Evolutionary conservation across 78 protist genomes (phyloP).

Genomic region (Speleostelium caveatum): DNA sequence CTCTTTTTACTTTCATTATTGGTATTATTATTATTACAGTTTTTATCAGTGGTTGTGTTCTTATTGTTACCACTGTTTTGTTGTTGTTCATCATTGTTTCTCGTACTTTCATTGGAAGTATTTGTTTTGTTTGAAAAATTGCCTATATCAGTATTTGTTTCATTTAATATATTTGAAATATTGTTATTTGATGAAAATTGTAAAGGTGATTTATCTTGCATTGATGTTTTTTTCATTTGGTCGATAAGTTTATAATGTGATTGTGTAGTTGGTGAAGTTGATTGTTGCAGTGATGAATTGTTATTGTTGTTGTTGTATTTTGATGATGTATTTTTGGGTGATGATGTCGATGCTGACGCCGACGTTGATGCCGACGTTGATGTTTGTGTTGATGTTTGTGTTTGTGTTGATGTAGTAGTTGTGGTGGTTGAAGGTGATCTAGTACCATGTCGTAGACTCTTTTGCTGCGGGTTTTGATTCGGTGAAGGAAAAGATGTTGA

Average conservation of each 20-base stretch:
- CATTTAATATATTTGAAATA: slow-evolving; percentile 19
- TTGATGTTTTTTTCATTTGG: slow-evolving; percentile 32
- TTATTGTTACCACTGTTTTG: too few species aligned
- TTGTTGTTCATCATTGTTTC: too few species aligned
- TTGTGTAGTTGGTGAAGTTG: not conserved
- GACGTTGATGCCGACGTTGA: slow-evolving; percentile 8
- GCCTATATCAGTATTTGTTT: not conserved
- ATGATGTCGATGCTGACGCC: not conserved
- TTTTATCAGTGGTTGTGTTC: too few species aligned
- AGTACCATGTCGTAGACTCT: not conserved
- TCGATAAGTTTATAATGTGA: slow-evolving; percentile 1
- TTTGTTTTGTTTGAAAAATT: too few species aligned
- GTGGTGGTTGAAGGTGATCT: not conserved
- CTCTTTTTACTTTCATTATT: too few species aligned
- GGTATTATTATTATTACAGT: too few species aligned
- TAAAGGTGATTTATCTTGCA: slow-evolving; percentile 18
- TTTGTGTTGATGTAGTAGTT: not conserved
- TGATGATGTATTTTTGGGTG: not conserved
- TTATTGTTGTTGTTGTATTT: not conserved
- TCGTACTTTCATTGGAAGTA: too few species aligned
- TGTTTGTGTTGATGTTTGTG: not conserved
- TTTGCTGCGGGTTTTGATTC: not conserved
- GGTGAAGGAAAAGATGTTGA: not conserved
- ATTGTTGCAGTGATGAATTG: not conserved
- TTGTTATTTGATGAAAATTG: not conserved